Percentiles rank a stretch among this genome's conserved stretches.
Evolutionary conservation across 2,329 filamentous ascomycete genomes (phyloP).

Genomic region (Penicillium janthinellum): DNA sequence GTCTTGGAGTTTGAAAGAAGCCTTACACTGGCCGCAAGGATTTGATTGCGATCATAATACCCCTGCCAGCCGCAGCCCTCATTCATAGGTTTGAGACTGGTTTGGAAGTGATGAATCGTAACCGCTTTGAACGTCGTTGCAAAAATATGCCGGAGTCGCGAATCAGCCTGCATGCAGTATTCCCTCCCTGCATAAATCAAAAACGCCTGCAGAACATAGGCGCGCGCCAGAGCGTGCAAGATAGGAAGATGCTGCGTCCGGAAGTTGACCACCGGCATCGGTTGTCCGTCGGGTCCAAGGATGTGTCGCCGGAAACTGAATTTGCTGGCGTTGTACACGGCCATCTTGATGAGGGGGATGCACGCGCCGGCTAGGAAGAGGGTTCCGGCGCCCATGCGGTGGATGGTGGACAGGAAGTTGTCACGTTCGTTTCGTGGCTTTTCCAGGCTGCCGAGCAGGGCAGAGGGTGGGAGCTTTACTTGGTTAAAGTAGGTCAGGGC

Average conservation of each 20-base stretch:
- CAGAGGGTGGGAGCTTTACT: constrained; percentile 21
- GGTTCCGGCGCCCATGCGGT: constrained; percentile 21
- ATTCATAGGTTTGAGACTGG: not conserved
- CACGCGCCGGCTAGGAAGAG: constrained; percentile 15
- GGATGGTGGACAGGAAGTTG: constrained; percentile 13
- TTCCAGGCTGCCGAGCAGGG: constrained; percentile 22
- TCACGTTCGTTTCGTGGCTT: constrained; percentile 13
- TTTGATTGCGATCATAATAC: not conserved
- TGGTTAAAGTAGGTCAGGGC: constrained; percentile 24
- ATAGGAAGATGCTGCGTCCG: constrained; percentile 31
- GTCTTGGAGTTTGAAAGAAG: not conserved
- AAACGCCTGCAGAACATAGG: constrained; percentile 20
- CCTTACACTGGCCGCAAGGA: not conserved
- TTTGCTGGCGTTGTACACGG: constrained; percentile 21
- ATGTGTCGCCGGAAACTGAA: constrained; percentile 24
- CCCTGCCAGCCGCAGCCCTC: not conserved
- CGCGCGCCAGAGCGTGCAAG: constrained; percentile 24
- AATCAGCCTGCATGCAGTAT: not conserved
- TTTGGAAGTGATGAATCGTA: not conserved
- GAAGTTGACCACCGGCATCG: constrained; percentile 24
- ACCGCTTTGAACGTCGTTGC: not conserved
- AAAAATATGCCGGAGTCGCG: not conserved
- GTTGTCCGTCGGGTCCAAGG: constrained; percentile 10
- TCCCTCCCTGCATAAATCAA: not conserved
- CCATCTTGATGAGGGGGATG: constrained; percentile 23